Evolutionary conservation across 345 rosid species (phyloP).

Genomic region (Kandelia obovata): DNA sequence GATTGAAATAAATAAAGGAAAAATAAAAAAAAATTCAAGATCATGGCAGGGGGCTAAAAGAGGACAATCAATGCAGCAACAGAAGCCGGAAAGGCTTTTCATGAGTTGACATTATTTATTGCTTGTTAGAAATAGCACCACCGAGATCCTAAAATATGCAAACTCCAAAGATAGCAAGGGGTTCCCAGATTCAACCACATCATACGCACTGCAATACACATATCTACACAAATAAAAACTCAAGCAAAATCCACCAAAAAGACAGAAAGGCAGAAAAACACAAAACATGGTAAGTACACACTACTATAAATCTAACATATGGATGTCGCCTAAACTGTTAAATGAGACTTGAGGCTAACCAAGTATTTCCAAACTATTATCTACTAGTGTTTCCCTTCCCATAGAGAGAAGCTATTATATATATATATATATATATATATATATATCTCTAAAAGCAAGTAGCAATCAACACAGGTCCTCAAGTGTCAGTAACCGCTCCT

Average conservation of each 20-base stretch:
- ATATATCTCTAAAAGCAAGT: slow-evolving; percentile 9
- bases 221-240: slow-evolving; percentile 21
- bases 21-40: no score
- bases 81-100: neutral
- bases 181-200: slow-evolving; percentile 8
- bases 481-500: slow-evolving; percentile 25
- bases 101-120: slow-evolving; percentile 13
- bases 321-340: slow-evolving; percentile 17
- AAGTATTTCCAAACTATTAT: slow-evolving; percentile 18
- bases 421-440: neutral
- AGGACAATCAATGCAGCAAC: no score
- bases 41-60: no score
- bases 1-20: no score
- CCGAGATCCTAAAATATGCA: slow-evolving; percentile 19
- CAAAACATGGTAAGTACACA: slow-evolving; percentile 15
- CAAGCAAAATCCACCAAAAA: slow-evolving; percentile 25
- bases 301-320: slow-evolving; percentile 22
- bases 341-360: slow-evolving; percentile 14
- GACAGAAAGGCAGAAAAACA: neutral
- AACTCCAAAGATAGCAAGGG: slow-evolving; percentile 11
- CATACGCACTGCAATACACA: slow-evolving; percentile 17
- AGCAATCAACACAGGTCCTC: slow-evolving; percentile 16
- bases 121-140: slow-evolving; percentile 2
- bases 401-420: neutral
- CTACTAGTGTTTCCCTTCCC: slow-evolving; percentile 4